phyloP scores from a whole-genome alignment of 2,329 filamentous ascomycete genomes.

The Byssochlamys sp. region DNA sequence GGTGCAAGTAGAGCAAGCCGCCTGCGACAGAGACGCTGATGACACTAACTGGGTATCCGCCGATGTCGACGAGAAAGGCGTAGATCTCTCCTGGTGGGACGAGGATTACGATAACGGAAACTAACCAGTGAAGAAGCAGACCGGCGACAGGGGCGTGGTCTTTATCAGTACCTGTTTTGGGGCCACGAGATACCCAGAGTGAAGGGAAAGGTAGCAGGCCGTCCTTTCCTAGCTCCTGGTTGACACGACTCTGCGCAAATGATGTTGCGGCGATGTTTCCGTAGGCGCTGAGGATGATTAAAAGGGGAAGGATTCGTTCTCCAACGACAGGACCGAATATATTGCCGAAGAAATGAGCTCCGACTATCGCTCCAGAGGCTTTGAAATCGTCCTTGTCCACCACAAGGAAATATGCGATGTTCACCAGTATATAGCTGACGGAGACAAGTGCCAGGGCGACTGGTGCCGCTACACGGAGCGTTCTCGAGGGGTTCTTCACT shows the following conservation, averaged over 20 bases:
- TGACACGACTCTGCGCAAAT: constrained; percentile 11
- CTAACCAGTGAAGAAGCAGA: constrained; percentile 51
- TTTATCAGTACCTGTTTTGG: background rate
- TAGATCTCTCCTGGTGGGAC: constrained; percentile 55
- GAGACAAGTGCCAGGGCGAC: constrained; percentile 42
- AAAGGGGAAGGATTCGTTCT: constrained; percentile 35
- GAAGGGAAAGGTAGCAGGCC: constrained; percentile 52
- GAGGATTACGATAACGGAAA: constrained; percentile 53
- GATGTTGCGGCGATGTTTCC: constrained; percentile 10
- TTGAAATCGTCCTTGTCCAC: constrained; percentile 45
- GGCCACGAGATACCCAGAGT: constrained; percentile 45
- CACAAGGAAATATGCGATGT: constrained; percentile 47
- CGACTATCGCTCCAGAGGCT: constrained; percentile 41
- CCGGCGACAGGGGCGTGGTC: constrained; percentile 39
- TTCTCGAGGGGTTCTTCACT: constrained; percentile 45
- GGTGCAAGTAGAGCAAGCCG: constrained; percentile 43
- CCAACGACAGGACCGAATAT: constrained; percentile 38
- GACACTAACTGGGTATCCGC: constrained; percentile 12
- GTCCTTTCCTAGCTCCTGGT: constrained; percentile 53
- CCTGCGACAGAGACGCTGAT: constrained; percentile 32
- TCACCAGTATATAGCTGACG: constrained; percentile 45
- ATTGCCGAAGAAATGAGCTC: constrained; percentile 42
- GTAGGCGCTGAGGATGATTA: constrained; percentile 3
- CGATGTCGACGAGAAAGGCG: constrained; percentile 41
- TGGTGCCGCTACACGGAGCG: constrained; percentile 45